Evolutionary conservation across 2,329 filamentous ascomycete genomes (phyloP).

Genomic region (Monosporascus sp.): DNA sequence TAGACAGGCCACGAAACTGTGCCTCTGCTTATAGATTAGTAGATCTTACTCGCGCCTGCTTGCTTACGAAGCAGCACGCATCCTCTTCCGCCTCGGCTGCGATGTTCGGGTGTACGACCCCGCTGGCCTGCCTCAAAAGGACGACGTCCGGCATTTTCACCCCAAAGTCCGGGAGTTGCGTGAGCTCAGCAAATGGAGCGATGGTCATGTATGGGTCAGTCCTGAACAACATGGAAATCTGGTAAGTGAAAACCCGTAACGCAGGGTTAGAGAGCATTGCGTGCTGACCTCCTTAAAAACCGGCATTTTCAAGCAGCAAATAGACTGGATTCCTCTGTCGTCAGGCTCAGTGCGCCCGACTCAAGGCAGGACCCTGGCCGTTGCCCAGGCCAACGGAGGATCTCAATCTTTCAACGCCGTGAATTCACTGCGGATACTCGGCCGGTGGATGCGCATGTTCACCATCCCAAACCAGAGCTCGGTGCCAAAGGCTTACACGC

Average conservation of each 20-base stretch:
- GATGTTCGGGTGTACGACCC: conserved; percentile 62
- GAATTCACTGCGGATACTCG: conserved; percentile 59
- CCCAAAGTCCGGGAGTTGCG: conserved; percentile 59
- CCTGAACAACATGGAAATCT: conserved; percentile 64
- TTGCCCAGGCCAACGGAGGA: conserved; percentile 59
- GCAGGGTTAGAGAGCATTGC: too few species aligned
- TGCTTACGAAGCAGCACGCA: conserved; percentile 54
- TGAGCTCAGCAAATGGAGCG: conserved; percentile 56
- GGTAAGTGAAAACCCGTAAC: conserved; percentile 5
- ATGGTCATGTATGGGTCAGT: conserved; percentile 61
- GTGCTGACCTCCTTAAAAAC: conserved; percentile 27
- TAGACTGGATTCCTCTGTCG: conserved; percentile 63
- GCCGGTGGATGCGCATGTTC: conserved; percentile 68
- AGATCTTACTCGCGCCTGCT: conserved; percentile 58
- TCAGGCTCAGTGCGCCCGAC: conserved; percentile 59
- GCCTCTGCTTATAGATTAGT: neutral
- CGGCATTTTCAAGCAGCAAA: conserved; percentile 64
- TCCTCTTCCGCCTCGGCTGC: conserved; percentile 59
- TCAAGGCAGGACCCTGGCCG: conserved; percentile 57
- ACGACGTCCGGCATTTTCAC: conserved; percentile 39
- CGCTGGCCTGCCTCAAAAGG: conserved; percentile 39
- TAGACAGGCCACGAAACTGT: too few species aligned
- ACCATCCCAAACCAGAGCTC: conserved; percentile 61
- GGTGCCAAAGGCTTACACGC: conserved; percentile 58
- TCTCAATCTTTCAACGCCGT: conserved; percentile 65